Conservation (phyloP, 208 protist genomes). For the Acanthamoeba lenticulata region DNA sequence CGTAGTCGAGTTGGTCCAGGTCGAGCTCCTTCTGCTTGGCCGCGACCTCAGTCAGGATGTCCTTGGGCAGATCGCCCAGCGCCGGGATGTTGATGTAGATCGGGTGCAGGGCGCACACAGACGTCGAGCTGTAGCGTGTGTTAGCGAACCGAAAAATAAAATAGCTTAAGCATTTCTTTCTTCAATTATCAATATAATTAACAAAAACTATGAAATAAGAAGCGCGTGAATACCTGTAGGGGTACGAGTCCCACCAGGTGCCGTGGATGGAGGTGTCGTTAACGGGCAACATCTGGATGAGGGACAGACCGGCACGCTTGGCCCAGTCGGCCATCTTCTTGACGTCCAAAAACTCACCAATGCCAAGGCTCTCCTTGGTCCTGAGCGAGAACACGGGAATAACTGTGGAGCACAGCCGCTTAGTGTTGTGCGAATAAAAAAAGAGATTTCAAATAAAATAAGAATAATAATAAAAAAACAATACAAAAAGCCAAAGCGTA, state of each 20-base stretch:
- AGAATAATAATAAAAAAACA: background rate
- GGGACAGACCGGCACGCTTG: conserved; percentile 64
- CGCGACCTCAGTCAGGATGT: conserved; percentile 65
- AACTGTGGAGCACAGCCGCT: conserved; percentile 69
- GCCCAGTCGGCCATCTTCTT: conserved; percentile 78
- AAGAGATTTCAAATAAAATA: background rate
- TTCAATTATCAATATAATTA: too few relatives aligned
- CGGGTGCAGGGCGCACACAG: conserved; percentile 87
- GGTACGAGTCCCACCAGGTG: conserved; percentile 86
- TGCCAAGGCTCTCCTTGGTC: conserved; percentile 79
- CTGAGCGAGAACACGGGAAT: conserved; percentile 88
- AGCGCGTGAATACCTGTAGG: conserved; percentile 84
- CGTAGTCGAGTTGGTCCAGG: conserved; percentile 79
- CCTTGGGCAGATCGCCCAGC: conserved; percentile 71
- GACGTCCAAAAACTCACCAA: conserved; percentile 89
- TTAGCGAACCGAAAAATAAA: background rate
- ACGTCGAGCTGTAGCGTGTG: conserved; percentile 72
- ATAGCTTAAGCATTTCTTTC: too few relatives aligned
- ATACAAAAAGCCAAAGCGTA: background rate
- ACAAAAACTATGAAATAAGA: too few relatives aligned
- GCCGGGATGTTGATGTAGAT: conserved; percentile 84
- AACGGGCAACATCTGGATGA: conserved; percentile 88
- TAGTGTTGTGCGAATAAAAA: background rate
- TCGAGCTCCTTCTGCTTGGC: conserved; percentile 75
- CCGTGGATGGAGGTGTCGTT: conserved; percentile 84